Conservation (phyloP, 441 rosid species). For the Erodium moschatum region DNA sequence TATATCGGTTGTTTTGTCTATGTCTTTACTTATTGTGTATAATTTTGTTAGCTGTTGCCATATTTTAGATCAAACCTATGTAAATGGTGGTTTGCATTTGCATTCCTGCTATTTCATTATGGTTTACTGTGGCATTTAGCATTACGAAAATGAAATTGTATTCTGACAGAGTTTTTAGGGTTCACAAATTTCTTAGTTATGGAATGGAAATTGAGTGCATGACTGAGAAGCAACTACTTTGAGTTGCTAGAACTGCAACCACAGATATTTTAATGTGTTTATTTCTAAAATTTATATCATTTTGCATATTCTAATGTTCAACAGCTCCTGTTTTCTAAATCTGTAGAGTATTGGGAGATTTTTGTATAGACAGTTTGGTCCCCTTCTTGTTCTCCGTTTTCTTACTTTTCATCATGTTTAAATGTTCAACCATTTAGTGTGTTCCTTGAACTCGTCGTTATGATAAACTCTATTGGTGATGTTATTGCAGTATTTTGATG, state of each 20-base stretch:
- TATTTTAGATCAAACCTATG: neutral
- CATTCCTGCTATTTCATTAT: neutral
- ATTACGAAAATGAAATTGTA: no score
- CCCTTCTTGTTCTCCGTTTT: neutral
- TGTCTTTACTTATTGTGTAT: neutral
- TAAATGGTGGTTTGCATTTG: neutral
- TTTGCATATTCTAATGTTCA: neutral
- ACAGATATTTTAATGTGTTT: neutral
- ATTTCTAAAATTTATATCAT: neutral
- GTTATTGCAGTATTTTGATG: slow-evolving; percentile 28
- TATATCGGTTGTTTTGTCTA: neutral
- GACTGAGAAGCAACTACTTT: neutral
- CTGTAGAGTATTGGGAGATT: neutral
- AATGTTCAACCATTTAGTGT: neutral
- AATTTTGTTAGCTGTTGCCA: neutral
- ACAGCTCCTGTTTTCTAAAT: neutral
- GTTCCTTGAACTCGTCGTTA: neutral
- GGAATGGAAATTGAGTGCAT: neutral
- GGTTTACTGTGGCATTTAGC: neutral
- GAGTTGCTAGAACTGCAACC: neutral
- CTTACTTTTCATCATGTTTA: neutral
- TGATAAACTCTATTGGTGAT: neutral
- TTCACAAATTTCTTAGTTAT: neutral
- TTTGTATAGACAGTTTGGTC: neutral
- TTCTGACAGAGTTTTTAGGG: neutral